phyloP scores from a whole-genome alignment of 1,284 basidiomycete species.

The Trichosporon coremiiforme region DNA sequence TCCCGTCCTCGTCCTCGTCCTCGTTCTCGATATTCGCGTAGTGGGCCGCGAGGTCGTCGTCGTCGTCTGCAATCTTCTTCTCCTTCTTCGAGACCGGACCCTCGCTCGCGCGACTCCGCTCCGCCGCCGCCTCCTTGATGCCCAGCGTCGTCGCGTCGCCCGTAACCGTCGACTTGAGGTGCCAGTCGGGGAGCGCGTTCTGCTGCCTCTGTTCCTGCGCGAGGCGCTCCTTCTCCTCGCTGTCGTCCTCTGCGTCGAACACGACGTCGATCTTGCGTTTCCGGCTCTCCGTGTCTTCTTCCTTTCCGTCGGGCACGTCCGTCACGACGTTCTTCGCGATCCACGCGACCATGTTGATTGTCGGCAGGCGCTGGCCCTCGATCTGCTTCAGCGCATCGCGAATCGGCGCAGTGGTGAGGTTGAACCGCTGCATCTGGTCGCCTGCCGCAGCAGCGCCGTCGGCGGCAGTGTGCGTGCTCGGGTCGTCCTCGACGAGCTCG shows the following conservation, averaged over 20 bases:
- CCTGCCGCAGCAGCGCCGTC: conserved; percentile 56
- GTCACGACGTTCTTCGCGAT: conserved; percentile 50
- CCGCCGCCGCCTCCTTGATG: conserved; percentile 34
- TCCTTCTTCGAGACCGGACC: conserved; percentile 6
- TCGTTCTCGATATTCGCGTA: conserved; percentile 42
- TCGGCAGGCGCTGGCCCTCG: conserved; percentile 63
- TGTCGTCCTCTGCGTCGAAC: conserved; percentile 77
- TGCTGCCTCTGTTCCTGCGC: conserved; percentile 81
- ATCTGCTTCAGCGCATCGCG: conserved; percentile 83
- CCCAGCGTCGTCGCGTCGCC: conserved; percentile 87
- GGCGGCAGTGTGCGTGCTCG: conserved; percentile 56
- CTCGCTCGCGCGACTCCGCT: conserved; percentile 18
- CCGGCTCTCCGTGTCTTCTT: conserved; percentile 11
- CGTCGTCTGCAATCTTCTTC: conserved; percentile 33
- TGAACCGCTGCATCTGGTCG: conserved; percentile 93
- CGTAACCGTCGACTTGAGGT: conserved; percentile 89
- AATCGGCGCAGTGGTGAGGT: conserved; percentile 84
- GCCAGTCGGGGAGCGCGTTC: conserved; percentile 90
- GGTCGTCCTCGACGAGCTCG: conserved; percentile 87
- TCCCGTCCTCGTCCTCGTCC: conserved; percentile 32
- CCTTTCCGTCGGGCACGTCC: conserved; percentile 65
- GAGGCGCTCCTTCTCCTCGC: conserved; percentile 69
- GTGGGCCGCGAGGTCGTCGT: conserved; percentile 41
- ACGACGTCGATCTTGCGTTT: conserved; percentile 65
- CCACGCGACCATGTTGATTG: conserved; percentile 51